These are phyloP conservation scores for Avena eriantha DNA, from an alignment of 176 grass and related monocot species.

Conservation along the genomic window DNA sequence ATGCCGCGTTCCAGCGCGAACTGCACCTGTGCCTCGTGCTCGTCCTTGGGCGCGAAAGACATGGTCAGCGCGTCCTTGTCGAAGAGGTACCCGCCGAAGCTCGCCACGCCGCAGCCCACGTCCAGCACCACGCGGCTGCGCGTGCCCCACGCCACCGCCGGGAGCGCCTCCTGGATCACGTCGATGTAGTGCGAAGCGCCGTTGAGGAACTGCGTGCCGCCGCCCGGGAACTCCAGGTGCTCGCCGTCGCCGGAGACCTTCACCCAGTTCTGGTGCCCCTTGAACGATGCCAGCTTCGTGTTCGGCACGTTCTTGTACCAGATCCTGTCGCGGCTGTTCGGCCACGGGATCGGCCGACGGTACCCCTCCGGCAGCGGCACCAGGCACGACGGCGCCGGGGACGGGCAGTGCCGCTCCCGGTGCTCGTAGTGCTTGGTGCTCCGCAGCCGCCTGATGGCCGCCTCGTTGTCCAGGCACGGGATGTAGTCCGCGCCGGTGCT, in stretches of 20 bases:
- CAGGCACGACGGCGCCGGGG: conserved; percentile 59
- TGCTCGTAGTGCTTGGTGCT: conserved; percentile 84
- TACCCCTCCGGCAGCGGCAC: conserved; percentile 70
- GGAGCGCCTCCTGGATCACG: conserved; percentile 64
- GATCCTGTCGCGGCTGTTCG: conserved; percentile 83
- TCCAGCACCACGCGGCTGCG: conserved; percentile 81
- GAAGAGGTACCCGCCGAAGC: conserved; percentile 86
- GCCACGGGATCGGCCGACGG: conserved; percentile 68
- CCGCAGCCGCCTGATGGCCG: conserved; percentile 62
- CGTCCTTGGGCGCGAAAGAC: conserved; percentile 94
- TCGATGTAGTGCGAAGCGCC: conserved; percentile 80
- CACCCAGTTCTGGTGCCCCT: conserved; percentile 95
- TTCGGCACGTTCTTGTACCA: conserved; percentile 93
- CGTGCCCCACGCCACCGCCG: conserved; percentile 68
- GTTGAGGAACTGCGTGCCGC: conserved; percentile 78
- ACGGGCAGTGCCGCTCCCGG: conserved; percentile 92
- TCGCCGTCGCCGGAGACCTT: conserved; percentile 76
- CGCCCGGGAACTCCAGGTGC: conserved; percentile 83
- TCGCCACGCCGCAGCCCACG: conserved; percentile 92
- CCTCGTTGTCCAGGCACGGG: conserved; percentile 90
- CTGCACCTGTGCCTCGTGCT: conserved; percentile 97
- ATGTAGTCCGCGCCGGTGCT: conserved; percentile 80
- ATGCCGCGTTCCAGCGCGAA: conserved; percentile 89
- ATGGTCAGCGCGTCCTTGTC: conserved; percentile 76
- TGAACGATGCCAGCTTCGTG: conserved; percentile 60